These are phyloP conservation scores for Tuber magnatum DNA, from an alignment of 495 filamentous ascomycete genomes.

Conservation along the genomic window DNA sequence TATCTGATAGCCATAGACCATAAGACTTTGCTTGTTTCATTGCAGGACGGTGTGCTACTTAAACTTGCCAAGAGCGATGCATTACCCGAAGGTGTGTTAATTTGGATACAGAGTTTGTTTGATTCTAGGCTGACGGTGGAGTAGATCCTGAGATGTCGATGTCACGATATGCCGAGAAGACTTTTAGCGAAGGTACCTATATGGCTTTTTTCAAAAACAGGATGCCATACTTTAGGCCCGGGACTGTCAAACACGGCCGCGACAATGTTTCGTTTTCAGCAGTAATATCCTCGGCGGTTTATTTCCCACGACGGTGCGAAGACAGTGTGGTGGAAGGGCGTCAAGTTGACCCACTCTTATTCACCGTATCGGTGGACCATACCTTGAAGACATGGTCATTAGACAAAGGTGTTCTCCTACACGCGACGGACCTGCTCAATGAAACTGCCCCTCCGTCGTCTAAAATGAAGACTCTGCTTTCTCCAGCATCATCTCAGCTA, in stretches of 20 bases:
- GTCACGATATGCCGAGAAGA: conserved; percentile 38
- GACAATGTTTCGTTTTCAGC: conserved; percentile 38
- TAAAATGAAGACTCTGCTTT: conserved; percentile 56
- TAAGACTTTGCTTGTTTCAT: conserved; percentile 66
- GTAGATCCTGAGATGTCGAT: conserved; percentile 34
- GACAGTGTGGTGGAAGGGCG: conserved; percentile 53
- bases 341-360: conserved; percentile 52
- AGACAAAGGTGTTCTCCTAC: conserved; percentile 60
- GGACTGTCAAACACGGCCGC: conserved; percentile 32
- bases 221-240: conserved; percentile 35
- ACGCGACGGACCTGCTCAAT: conserved; percentile 64
- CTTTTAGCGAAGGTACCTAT: conserved; percentile 34
- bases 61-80: conserved; percentile 50
- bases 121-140: not conserved
- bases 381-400: conserved; percentile 80
- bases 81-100: conserved; percentile 23
- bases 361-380: conserved; percentile 81
- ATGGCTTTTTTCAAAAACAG: conserved; percentile 38
- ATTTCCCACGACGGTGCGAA: conserved; percentile 13
- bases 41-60: conserved; percentile 75
- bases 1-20: conserved; percentile 65
- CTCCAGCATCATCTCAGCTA: conserved; percentile 62
- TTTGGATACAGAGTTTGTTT: not conserved
- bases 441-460: conserved; percentile 40
- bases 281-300: conserved; percentile 36